These are phyloP conservation scores for Lentinula lateritia DNA, from an alignment of 768 basidiomycete species.

Conservation along the genomic window DNA sequence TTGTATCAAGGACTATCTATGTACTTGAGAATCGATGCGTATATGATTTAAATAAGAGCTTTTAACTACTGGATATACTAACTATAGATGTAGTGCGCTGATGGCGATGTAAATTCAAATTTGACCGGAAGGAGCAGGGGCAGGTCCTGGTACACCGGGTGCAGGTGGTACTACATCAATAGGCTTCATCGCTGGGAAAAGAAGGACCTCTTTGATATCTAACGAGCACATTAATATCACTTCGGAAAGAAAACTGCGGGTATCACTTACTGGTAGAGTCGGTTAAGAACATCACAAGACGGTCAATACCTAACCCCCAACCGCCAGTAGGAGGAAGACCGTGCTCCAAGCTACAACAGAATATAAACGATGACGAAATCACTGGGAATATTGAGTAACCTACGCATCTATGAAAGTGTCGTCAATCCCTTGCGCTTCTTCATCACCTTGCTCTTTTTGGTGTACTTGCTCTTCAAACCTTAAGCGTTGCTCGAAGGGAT, in stretches of 20 bases:
- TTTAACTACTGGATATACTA: neutral
- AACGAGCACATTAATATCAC: neutral
- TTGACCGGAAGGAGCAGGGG: conserved; percentile 2
- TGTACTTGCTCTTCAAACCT: conserved; percentile 94
- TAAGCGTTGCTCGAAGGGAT: conserved; percentile 92
- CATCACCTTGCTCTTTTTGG: conserved; percentile 96
- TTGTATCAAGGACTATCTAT: too few species aligned
- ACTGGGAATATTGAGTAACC: conserved; percentile 19
- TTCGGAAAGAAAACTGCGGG: neutral
- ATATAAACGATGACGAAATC: conserved; percentile 6
- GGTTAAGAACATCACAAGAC: conserved; percentile 97
- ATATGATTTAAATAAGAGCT: too few species aligned
- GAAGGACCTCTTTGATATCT: conserved; percentile 95
- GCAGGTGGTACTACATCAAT: conserved; percentile 41
- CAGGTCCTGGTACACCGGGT: conserved; percentile 3
- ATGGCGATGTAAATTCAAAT: neutral
- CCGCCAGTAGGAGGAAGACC: conserved; percentile 97
- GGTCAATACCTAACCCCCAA: conserved; percentile 95
- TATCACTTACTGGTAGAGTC: conserved; percentile 78
- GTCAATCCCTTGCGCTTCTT: conserved; percentile 96
- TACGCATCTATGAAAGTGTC: conserved; percentile 95
- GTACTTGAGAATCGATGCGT: too few species aligned
- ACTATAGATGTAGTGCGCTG: neutral
- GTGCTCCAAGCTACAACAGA: conserved; percentile 72
- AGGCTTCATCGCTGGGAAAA: conserved; percentile 98